Evolutionary conservation across 768 basidiomycete species (phyloP), one percentile per base, ranked within the genome.

Genomic region (Cubamyces lactineus): DNA sequence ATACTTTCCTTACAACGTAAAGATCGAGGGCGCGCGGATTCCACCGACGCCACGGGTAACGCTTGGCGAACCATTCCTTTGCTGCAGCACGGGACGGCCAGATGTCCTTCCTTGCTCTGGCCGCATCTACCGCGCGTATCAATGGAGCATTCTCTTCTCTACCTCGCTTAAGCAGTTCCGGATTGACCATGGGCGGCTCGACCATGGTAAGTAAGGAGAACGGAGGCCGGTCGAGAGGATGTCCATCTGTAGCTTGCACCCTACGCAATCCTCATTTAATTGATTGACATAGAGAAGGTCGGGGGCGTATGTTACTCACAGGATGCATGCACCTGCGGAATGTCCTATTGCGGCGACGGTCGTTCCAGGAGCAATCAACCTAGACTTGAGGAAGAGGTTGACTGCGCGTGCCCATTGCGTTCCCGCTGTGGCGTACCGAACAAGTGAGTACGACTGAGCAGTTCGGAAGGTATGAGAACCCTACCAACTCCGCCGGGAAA

Each of bases 131-230:
- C 0, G 43, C 28, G 17, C 53, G 48, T 8, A 43, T 3, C 9
- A 57, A 28, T 19, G 21, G 26, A 15, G 43, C 12, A 24, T 26
- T 24, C 23, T 48, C 17, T 19, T 48, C 19, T 5, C 40, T 11
- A 3, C 47, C 40, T 6, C 17, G 8, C 26, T 17, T 17, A 17
- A 53, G 42, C 23, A 53, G 2, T 34, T 57, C 52, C 16, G 38
- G 55, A 3, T 61, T 59, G 51, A 62, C 42, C 61, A 66, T 62
- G 5, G 41, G 5, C 9, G 64, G 64, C 21, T 66, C 64, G 52
- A 66, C 53, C 23, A 66, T 38, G 42, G 62, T 55, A 15, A 66
- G 13, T 3, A 43, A 38, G 2, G 56, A 38, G 46, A 53, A 62
- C 15, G 61, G 64, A 13, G 55, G 40, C 15, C 28, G 30, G 21